These are phyloP conservation scores for Mortierella hygrophila DNA, from an alignment of 192 early-diverging fungal genomes.

Conservation along the genomic window DNA sequence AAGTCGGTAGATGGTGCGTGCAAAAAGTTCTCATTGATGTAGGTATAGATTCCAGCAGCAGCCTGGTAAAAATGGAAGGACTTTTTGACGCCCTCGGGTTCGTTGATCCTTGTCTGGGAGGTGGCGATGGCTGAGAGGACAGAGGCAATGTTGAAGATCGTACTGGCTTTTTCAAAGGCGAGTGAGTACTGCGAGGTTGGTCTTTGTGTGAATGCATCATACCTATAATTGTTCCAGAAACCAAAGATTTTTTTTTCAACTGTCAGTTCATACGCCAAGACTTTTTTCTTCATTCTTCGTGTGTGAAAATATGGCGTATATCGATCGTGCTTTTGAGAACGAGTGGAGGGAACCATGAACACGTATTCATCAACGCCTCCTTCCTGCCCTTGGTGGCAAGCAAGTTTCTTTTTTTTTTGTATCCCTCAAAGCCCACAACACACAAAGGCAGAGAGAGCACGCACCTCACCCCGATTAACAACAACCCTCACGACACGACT, in stretches of 20 bases:
- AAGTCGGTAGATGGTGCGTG: conserved; percentile 96
- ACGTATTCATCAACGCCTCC: neutral
- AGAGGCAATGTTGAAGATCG: conserved; percentile 95
- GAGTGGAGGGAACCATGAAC: conserved; percentile 1
- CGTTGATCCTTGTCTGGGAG: conserved; percentile 75
- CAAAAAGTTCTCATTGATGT: conserved; percentile 98
- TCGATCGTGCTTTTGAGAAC: neutral
- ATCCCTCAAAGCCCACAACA: neutral
- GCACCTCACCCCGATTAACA: neutral
- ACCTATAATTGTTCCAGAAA: conserved; percentile 39
- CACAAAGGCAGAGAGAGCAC: conserved; percentile 8
- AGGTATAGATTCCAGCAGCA: conserved; percentile 93
- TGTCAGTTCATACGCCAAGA: conserved; percentile 35
- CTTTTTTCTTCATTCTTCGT: conserved; percentile 15
- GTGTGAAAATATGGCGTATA: neutral
- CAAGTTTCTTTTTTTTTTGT: neutral
- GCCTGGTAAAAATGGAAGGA: conserved; percentile 94
- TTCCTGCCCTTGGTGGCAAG: neutral
- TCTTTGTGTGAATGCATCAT: conserved; percentile 89
- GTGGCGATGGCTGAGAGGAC: conserved; percentile 82
- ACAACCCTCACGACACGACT: neutral
- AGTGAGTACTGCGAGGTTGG: conserved; percentile 89
- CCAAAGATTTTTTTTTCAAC: neutral
- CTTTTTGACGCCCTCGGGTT: conserved; percentile 80
- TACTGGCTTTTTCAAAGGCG: conserved; percentile 97